Conservation (phyloP, 805 yeast genomes). For the Candida incommunis region DNA sequence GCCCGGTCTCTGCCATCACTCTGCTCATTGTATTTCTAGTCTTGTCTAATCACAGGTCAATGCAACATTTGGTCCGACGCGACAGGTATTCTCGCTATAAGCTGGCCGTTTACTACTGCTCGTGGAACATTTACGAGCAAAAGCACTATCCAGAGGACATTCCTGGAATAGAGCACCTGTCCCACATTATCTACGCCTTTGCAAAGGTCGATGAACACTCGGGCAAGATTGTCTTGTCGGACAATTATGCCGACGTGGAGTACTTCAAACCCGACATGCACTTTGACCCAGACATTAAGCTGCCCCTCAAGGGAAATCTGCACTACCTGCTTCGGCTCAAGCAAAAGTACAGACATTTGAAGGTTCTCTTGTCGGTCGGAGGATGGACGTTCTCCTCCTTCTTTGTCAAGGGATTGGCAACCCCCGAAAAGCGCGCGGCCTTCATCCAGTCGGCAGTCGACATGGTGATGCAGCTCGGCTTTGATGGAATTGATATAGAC, state of each 20-base stretch:
- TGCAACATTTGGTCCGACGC: neutral
- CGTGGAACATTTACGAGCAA: constrained; percentile 57
- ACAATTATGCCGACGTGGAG: constrained; percentile 50
- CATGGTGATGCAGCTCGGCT: constrained; percentile 38
- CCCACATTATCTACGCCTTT: constrained; percentile 73
- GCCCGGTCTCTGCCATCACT: neutral
- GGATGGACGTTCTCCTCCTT: constrained; percentile 50
- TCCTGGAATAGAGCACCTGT: constrained; percentile 33
- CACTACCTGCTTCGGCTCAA: constrained; percentile 38
- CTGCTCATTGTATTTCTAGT: neutral
- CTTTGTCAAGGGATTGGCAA: constrained; percentile 33
- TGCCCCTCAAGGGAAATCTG: constrained; percentile 30
- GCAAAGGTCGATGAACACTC: constrained; percentile 38
- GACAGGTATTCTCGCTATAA: neutral
- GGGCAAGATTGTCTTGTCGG: constrained; percentile 43
- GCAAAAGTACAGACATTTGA: constrained; percentile 27
- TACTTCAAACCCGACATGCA: constrained; percentile 11
- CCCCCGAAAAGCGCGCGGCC: constrained; percentile 22
- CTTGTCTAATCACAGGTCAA: neutral
- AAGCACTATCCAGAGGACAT: constrained; percentile 47
- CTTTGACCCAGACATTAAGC: constrained; percentile 5
- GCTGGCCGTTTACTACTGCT: constrained; percentile 16
- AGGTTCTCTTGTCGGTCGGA: constrained; percentile 65
- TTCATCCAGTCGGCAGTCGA: constrained; percentile 39
- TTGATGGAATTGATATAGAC: constrained; percentile 89